Conservation (phyloP, 2,329 filamentous ascomycete species). For the Ophiostoma perfectum region DNA sequence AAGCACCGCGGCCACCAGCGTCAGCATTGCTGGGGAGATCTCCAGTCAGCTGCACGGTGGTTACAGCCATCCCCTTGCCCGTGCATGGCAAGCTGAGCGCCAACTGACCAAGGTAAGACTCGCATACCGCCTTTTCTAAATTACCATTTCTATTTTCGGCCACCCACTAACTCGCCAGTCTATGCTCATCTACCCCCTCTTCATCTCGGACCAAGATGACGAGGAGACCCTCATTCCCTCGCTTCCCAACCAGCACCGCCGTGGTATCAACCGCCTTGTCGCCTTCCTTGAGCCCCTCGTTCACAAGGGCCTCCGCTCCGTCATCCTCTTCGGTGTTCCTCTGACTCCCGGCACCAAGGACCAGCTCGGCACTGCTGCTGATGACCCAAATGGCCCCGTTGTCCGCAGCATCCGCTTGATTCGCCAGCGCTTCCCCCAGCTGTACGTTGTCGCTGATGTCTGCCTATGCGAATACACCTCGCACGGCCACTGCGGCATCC, state of each 20-base stretch:
- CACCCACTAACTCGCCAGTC: constrained; percentile 50
- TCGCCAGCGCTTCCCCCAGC: constrained; percentile 75
- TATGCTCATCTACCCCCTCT: constrained; percentile 97
- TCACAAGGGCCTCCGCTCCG: constrained; percentile 81
- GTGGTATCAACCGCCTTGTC: constrained; percentile 79
- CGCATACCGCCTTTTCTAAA: not conserved
- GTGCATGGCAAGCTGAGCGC: constrained; percentile 77
- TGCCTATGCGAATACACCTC: constrained; percentile 98
- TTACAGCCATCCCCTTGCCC: constrained; percentile 72
- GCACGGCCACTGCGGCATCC: constrained; percentile 94
- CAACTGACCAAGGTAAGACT: constrained; percentile 72
- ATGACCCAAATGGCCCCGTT: constrained; percentile 88
- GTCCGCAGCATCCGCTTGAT: constrained; percentile 81
- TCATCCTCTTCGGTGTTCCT: constrained; percentile 94
- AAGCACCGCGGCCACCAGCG: constrained; percentile 61
- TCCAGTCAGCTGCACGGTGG: constrained; percentile 78
- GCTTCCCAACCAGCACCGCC: constrained; percentile 81
- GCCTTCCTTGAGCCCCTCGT: constrained; percentile 82
- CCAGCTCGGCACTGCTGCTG: constrained; percentile 81
- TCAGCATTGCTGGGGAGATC: constrained; percentile 69
- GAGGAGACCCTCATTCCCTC: constrained; percentile 88
- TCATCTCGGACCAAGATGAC: constrained; percentile 89
- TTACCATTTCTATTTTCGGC: too few relatives aligned
- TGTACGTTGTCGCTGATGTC: constrained; percentile 89
- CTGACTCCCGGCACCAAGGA: constrained; percentile 78